Evolutionary conservation across 2,329 filamentous ascomycete species (phyloP), one percentile per base, ranked within the genome.

Genomic region (Triangularia setosa): DNA sequence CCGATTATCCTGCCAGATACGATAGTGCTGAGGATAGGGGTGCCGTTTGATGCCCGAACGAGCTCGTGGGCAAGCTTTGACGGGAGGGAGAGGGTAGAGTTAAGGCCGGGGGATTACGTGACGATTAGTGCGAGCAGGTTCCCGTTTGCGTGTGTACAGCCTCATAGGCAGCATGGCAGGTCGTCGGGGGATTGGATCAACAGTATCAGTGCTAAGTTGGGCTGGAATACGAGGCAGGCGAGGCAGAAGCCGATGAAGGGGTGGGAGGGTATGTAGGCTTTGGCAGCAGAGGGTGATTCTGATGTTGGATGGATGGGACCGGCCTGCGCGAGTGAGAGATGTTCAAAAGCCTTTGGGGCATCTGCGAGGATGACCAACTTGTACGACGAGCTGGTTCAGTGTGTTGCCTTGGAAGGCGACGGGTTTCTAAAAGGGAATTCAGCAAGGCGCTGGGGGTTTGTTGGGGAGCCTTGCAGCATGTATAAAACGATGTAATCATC

Each of bases 61-160:
- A 90, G 87, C 70, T 93, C 90, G 48, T 99, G 95, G 94, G 95
- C 93, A n/a, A 96, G 92, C 76, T 99, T 99, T 75, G 95, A 99
- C 76, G 95, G 95, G 1, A 86, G 93, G 66, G 92, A 97, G 80
- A 87, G 93, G 78, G 79, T 91, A n/a, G 91, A 95, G 78, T 81
- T 95, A 40, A 76, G 79, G 58, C 89, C 90, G 0, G 91, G 91
- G 16, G 91, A 95, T 77, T 95, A 95, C 74, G 90, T 94, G 4
- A 94, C 91, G 1, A 90, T 95, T 66, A 92, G 89, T 69, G 91
- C 91, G 2, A 91, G 88, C 69, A 79, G 91, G 48, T 94, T 90
- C 72, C 91, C 91, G 0, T 95, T 94, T 76, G 90, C 91, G 0
- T 88, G 85, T 63, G 90, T 94, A 11, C 83, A 92, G 77, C 85